phyloP scores from a whole-genome alignment of 2,329 filamentous ascomycete genomes.

The Cordyceps cicadae region DNA sequence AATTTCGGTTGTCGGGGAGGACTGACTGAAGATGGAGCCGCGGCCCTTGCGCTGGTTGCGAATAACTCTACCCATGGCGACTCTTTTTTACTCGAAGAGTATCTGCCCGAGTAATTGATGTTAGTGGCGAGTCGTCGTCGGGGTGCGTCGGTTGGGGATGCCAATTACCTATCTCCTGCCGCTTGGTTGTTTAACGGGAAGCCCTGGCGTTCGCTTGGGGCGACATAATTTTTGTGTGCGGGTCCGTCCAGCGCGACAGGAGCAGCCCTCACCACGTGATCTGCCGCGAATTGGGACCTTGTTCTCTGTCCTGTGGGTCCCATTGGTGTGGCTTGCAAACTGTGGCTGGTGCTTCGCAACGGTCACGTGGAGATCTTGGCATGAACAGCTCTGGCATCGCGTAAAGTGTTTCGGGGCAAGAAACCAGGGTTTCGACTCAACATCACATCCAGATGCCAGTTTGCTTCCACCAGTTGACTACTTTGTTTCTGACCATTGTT shows the following conservation, averaged over 20 bases:
- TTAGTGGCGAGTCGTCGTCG: conserved; percentile 22
- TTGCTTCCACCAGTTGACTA: background rate
- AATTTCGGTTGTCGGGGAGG: conserved; percentile 13
- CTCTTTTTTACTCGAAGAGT: conserved; percentile 29
- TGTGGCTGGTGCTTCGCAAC: conserved; percentile 1
- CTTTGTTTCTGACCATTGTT: background rate
- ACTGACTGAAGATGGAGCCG: conserved; percentile 51
- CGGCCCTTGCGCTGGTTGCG: conserved; percentile 57
- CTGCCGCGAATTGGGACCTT: background rate
- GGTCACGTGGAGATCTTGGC: background rate
- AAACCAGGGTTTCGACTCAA: background rate
- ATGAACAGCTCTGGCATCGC: background rate
- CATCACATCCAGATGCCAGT: background rate
- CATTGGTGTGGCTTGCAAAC: conserved; percentile 1
- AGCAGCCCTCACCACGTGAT: conserved; percentile 30
- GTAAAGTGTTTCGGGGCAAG: conserved; percentile 5
- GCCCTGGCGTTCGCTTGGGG: conserved; percentile 20
- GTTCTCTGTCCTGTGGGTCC: background rate
- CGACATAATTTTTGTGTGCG: conserved; percentile 33
- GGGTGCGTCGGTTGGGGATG: conserved; percentile 13
- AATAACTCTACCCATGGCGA: conserved; percentile 51
- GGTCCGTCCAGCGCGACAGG: conserved; percentile 15
- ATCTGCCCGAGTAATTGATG: conserved; percentile 16
- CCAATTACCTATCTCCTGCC: conserved; percentile 31
- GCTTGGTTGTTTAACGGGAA: conserved; percentile 32